Conservation (phyloP, 2,329 filamentous ascomycete species). For the Colletotrichum sp. region DNA sequence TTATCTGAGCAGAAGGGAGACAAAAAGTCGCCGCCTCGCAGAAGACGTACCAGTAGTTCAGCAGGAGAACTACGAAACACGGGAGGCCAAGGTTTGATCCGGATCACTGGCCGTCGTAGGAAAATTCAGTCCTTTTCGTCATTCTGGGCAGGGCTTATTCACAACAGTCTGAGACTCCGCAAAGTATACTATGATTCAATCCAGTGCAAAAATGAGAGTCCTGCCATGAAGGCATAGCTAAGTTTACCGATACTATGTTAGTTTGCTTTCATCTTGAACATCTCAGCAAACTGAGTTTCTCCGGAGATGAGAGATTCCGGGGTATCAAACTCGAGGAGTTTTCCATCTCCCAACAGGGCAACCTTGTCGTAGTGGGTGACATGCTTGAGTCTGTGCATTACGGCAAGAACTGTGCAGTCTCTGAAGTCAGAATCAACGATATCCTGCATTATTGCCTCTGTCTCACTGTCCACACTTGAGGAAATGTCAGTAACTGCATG, state of each 20-base stretch:
- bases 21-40: fast-evolving
- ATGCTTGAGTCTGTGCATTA: constrained; percentile 25
- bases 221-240: not conserved
- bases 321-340: not conserved
- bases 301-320: not conserved
- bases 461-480: constrained; percentile 25
- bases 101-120: not conserved
- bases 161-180: not conserved
- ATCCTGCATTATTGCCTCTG: constrained; percentile 26
- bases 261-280: not conserved
- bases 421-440: constrained; percentile 26
- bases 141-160: not conserved
- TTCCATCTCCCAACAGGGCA: constrained; percentile 14
- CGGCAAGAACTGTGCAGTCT: constrained; percentile 24
- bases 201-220: not conserved
- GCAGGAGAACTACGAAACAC: not conserved
- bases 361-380: constrained; percentile 24
- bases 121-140: fast-evolving
- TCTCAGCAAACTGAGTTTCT: not conserved
- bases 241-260: not conserved
- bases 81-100: not conserved
- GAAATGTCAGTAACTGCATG: not conserved
- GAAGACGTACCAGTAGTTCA: not conserved
- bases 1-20: not conserved
- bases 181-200: not conserved